These are phyloP conservation scores for Alternaria sp. DNA, from an alignment of 2,329 filamentous ascomycete genomes.

Conservation along the genomic window DNA sequence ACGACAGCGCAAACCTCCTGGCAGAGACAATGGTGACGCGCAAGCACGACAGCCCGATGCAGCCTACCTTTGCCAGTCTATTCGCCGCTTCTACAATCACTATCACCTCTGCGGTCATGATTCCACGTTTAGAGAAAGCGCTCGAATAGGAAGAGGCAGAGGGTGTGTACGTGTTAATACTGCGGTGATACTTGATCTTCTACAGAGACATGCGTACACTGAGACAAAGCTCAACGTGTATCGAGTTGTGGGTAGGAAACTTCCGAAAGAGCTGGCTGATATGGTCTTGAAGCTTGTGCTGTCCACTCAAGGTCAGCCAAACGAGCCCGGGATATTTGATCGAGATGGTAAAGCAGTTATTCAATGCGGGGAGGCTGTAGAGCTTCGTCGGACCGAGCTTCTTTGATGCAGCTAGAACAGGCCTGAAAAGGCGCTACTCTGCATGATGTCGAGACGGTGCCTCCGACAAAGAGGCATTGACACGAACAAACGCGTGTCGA, in stretches of 20 bases:
- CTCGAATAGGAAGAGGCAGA: background rate
- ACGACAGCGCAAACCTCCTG: background rate
- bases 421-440: background rate
- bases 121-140: background rate
- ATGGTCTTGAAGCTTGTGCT: background rate
- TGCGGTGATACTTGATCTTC: background rate
- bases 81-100: background rate
- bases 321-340: background rate
- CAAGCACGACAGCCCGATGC: background rate
- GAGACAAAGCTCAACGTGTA: background rate
- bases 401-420: background rate
- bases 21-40: background rate
- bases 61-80: background rate
- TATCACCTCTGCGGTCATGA: background rate
- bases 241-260: background rate
- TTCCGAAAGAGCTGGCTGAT: background rate
- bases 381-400: background rate
- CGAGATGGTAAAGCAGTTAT: background rate
- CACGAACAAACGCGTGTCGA: background rate
- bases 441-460: background rate
- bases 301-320: background rate
- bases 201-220: background rate
- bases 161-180: background rate
- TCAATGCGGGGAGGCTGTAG: background rate
- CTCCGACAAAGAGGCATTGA: background rate